phyloP scores from a whole-genome alignment of 129 eudicot genomes.

The Tanacetum coccineum region DNA sequence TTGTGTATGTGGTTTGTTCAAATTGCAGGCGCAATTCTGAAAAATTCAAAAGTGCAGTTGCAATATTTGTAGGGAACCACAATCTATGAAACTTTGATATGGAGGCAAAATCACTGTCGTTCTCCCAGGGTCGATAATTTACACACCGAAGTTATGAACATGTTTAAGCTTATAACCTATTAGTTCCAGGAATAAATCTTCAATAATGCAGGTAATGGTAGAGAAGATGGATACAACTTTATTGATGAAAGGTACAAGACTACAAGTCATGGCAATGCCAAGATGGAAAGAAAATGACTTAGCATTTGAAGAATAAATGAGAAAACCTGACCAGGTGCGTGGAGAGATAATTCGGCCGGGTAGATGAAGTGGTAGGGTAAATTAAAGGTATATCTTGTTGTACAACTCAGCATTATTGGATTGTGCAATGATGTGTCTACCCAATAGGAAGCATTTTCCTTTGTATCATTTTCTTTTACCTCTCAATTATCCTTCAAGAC shows the following conservation, averaged over 20 bases:
- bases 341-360: slow-evolving; percentile 10
- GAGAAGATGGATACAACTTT: background rate
- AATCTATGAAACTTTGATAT: no score
- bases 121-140: no score
- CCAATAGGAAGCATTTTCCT: slow-evolving; percentile 25
- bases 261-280: slow-evolving; percentile 6
- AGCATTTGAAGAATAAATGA: slow-evolving; percentile 11
- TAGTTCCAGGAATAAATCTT: background rate
- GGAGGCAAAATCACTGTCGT: background rate
- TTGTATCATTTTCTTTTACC: slow-evolving; percentile 21
- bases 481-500: slow-evolving; percentile 15
- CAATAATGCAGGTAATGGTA: slow-evolving; percentile 6
- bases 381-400: background rate
- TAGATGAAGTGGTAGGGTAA: slow-evolving; percentile 31
- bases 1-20: no score
- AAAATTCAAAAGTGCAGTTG: no score
- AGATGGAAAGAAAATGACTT: slow-evolving; percentile 12
- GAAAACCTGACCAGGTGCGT: slow-evolving; percentile 26
- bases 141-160: no score
- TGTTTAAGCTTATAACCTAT: background rate
- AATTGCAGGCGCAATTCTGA: no score
- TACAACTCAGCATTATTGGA: slow-evolving; percentile 22
- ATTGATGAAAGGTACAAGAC: background rate
- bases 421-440: slow-evolving; percentile 25
- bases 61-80: no score